These are phyloP conservation scores for Coelastrella sp. DNA, from an alignment of 139 green algal genomes.

Conservation along the genomic window DNA sequence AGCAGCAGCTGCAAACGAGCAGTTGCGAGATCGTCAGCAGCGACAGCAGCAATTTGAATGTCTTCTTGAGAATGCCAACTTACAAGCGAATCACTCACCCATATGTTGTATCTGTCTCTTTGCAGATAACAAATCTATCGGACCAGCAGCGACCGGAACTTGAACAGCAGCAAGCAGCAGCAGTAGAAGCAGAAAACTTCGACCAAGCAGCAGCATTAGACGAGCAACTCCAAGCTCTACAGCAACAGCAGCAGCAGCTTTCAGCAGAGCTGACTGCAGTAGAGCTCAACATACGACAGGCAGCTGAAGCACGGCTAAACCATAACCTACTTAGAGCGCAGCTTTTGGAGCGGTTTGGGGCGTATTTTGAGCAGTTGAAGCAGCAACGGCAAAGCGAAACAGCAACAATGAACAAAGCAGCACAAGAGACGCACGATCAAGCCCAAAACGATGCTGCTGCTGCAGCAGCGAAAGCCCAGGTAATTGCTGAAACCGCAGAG, in stretches of 20 bases:
- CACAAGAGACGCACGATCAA: neutral
- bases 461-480: neutral
- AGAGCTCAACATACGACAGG: neutral
- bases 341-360: slow-evolving; percentile 7
- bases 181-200: slow-evolving; percentile 70
- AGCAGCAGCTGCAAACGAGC: no score
- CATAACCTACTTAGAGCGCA: neutral
- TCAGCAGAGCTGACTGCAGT: neutral
- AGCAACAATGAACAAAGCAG: slow-evolving; percentile 27
- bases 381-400: slow-evolving; percentile 36
- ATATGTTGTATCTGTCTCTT: neutral
- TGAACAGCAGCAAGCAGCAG: slow-evolving; percentile 43
- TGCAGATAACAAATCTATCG: neutral
- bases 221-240: slow-evolving; percentile 39
- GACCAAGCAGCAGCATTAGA: slow-evolving; percentile 62
- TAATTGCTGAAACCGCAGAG: neutral
- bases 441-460: slow-evolving; percentile 5
- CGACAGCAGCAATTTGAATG: no score
- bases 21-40: no score
- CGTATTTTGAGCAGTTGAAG: slow-evolving; percentile 21
- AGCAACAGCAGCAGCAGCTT: slow-evolving; percentile 10
- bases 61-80: no score
- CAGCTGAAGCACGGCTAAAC: neutral
- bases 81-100: no score
- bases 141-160: neutral